Base-by-base conservation (phyloP, 2,329 filamentous ascomycete genomes). In the Aspergillus puulaauensis region DNA sequence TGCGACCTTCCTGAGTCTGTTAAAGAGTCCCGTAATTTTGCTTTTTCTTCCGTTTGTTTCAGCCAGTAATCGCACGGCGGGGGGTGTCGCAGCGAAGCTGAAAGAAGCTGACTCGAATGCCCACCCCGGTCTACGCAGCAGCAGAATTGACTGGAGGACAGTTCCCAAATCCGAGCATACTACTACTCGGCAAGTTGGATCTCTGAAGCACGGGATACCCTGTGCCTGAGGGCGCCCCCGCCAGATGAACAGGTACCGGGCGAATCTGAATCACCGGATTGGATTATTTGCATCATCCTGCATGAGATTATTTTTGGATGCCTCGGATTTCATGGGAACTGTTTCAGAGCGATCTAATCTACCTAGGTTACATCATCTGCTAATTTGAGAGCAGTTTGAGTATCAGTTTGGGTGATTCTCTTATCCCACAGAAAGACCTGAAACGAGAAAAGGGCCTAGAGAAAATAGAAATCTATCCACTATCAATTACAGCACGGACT, bases 41-140 rank as follows among this genome's bases (percentile, higher is more conserved):
- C 39, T 56, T 51, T 56, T 51, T 51, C n/a, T 44, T 37, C 19
- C 17, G 41, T 27, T 53, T 46, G 27, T 54, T 23, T 27, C 40
- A 24, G 21, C 12, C 7, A 17, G 39, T 12, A 45, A 33, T 47
- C 31, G 31, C 37, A 53, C 21, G 39, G 37, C 24, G 8, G 17
- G 39, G 39, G n/a, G 6, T 15, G 23, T 5, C 6, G 23, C 14
- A 47, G 44, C n/a, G 31, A 24, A 47, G 44, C 44, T 48, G 45
- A 48, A 19, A 48, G 45, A 48, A 48, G 27, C 15, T 17, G 12
- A 14, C n/a, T 15, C 8, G 9, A 33, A n/a, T 43, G 40, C 9
- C 17, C 19, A 43, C 40, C n/a, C n/a, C 3, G 19, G 6, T 15
- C 35, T n/a, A 37, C 35, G 14, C 12, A 37, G 35, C 35, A 37